phyloP scores from a whole-genome alignment of 257 asterid species.

The Fraxinus quadrangulata region DNA sequence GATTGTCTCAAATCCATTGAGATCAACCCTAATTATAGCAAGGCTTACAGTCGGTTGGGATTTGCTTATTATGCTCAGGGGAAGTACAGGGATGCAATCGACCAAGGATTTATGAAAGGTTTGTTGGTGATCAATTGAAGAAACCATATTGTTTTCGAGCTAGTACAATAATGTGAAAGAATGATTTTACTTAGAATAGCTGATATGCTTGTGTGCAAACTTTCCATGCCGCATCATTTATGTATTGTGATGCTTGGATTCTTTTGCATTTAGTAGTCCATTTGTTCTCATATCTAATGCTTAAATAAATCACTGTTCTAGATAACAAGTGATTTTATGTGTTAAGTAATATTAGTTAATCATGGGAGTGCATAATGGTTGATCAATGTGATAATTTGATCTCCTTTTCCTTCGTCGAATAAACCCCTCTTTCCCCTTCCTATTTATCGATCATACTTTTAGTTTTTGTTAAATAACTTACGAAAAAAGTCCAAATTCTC shows the following conservation, averaged over 20 bases:
- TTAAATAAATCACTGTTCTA: background rate
- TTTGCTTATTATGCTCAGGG: conserved; percentile 88
- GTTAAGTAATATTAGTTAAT: background rate
- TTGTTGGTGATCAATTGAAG: conserved; percentile 18
- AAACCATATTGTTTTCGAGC: conserved; percentile 10
- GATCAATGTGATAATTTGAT: background rate
- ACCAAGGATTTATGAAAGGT: conserved; percentile 76
- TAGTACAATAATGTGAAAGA: conserved; percentile 2
- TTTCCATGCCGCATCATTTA: background rate
- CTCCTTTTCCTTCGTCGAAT: background rate
- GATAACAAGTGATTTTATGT: background rate
- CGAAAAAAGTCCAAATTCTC: too few species aligned
- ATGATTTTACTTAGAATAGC: conserved; percentile 13
- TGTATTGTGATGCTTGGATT: background rate
- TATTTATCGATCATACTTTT: background rate
- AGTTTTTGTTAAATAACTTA: background rate
- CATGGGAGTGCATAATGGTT: background rate
- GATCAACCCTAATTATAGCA: conserved; percentile 75
- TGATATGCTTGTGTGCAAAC: background rate
- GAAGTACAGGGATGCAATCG: conserved; percentile 78
- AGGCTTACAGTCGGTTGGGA: conserved; percentile 89
- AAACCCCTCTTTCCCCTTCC: background rate
- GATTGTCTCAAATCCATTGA: conserved; percentile 75
- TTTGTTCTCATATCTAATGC: background rate
- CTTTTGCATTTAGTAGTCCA: background rate